Percentiles rank a stretch among this genome's conserved stretches.
These are phyloP conservation scores for Tritrichomonas musculus DNA, from an alignment of 208 protist genomes.

Conservation along the genomic window DNA sequence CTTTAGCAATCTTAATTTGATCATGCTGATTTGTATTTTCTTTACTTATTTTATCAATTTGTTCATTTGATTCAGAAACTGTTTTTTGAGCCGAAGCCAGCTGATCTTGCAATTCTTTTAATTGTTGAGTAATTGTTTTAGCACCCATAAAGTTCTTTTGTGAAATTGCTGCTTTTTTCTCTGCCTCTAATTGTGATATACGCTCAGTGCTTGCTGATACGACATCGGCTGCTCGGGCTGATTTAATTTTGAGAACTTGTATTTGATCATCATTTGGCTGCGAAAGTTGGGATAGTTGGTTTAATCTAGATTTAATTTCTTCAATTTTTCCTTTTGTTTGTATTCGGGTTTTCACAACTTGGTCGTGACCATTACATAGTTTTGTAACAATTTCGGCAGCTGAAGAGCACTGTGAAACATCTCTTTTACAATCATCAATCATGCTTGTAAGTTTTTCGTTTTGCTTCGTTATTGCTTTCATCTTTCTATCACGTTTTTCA, in stretches of 20 bases:
- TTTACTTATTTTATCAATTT: background rate
- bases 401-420: background rate
- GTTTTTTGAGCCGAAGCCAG: background rate
- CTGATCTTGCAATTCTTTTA: background rate
- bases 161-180: background rate
- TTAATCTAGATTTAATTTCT: too few relatives aligned
- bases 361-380: background rate
- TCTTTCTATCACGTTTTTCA: background rate
- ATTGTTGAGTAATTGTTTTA: background rate
- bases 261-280: background rate
- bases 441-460: background rate
- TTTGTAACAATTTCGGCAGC: background rate
- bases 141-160: conserved; percentile 22
- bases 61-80: background rate
- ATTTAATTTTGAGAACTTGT: background rate
- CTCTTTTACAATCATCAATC: background rate
- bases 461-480: background rate
- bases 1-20: background rate
- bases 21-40: background rate
- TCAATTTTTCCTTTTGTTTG: background rate
- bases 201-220: background rate
- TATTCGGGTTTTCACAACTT: background rate
- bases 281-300: background rate
- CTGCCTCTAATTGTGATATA: background rate
- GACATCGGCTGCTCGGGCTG: background rate